Conservation (phyloP, 2,329 filamentous ascomycete species). For the Alternaria triticimaculans region DNA sequence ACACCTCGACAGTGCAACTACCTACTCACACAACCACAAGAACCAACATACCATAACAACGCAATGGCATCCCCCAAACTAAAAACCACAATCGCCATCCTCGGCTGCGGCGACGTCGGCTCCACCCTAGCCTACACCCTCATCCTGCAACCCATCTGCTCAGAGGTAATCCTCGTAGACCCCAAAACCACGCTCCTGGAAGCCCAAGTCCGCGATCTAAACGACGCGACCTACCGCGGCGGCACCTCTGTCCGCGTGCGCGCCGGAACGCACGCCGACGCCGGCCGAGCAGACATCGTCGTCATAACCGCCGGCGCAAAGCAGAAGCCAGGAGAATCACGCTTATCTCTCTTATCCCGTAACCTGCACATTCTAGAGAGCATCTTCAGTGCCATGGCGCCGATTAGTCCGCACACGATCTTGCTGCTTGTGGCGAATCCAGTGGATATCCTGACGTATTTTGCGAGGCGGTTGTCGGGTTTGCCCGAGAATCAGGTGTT, state of each 20-base stretch:
- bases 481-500: constrained; percentile 59
- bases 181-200: constrained; percentile 55
- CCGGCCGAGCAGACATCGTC: constrained; percentile 61
- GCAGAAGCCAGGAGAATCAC: constrained; percentile 55
- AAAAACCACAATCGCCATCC: constrained; percentile 55
- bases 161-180: constrained; percentile 63
- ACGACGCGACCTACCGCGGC: constrained; percentile 57
- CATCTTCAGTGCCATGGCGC: constrained; percentile 58
- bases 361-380: constrained; percentile 58
- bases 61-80: constrained; percentile 38
- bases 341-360: constrained; percentile 55
- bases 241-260: constrained; percentile 54
- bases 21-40: not conserved
- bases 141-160: constrained; percentile 58
- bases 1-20: not conserved
- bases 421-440: constrained; percentile 62
- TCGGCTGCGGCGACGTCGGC: constrained; percentile 61
- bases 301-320: constrained; percentile 64
- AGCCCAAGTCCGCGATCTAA: constrained; percentile 61
- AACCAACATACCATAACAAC: constrained; percentile 7
- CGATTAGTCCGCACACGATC: constrained; percentile 57
- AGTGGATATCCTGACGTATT: constrained; percentile 61
- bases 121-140: constrained; percentile 60
- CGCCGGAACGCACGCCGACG: constrained; percentile 56
- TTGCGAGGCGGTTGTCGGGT: constrained; percentile 56